Conservation (phyloP, 2,329 filamentous ascomycete genomes). For the Diplocarpon mali region DNA sequence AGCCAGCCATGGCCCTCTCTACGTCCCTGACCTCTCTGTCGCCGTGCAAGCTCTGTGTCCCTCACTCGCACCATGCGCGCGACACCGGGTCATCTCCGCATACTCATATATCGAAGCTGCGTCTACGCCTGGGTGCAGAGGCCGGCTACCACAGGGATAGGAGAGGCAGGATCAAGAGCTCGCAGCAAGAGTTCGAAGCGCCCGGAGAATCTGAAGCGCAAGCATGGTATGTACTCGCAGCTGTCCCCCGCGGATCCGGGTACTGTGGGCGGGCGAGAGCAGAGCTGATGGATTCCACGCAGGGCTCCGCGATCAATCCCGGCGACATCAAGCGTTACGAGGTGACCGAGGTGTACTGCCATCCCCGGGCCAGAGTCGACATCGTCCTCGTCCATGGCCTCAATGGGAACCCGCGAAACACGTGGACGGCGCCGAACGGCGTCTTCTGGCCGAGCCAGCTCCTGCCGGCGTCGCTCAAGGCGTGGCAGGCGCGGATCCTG, state of each 20-base stretch:
- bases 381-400: slow-evolving; percentile 62
- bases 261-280: too few relatives aligned
- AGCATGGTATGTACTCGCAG: slow-evolving; percentile 17
- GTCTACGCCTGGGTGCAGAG: background rate
- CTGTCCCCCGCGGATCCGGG: background rate
- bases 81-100: background rate
- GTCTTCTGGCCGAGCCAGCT: slow-evolving; percentile 62
- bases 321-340: slow-evolving; percentile 42
- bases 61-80: background rate
- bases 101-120: slow-evolving; percentile 1
- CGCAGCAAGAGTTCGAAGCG: too few relatives aligned
- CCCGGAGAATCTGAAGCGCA: background rate
- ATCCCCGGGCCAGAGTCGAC: slow-evolving; percentile 48
- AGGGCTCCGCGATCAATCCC: slow-evolving; percentile 38
- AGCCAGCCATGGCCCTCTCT: background rate
- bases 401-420: slow-evolving; percentile 53
- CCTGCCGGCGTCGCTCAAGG: slow-evolving; percentile 47
- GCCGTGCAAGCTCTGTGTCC: background rate
- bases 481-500: slow-evolving; percentile 50
- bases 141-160: background rate
- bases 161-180: too few relatives aligned
- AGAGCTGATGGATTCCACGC: background rate
- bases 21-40: background rate
- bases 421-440: slow-evolving; percentile 44
- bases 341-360: slow-evolving; percentile 46